Percentiles rank a stretch among this genome's conserved stretches.
phyloP scores from a whole-genome alignment of 257 asterid species.

The Buddleja alternifolia region DNA sequence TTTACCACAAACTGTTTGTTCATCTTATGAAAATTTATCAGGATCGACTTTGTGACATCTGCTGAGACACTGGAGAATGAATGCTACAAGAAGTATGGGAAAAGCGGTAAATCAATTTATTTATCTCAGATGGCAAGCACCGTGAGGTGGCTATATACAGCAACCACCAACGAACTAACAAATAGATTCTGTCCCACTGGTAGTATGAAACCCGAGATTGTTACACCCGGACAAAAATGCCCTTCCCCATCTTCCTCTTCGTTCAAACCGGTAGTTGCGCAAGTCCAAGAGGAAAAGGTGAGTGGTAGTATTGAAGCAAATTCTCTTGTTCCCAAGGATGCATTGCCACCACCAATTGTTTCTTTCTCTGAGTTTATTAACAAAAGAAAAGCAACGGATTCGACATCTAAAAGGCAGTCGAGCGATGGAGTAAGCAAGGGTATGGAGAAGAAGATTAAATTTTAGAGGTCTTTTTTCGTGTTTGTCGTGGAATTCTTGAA shows the following conservation, averaged over 20 bases:
- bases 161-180: conserved; percentile 53
- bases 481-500: too few relatives aligned
- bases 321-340: conserved; percentile 35
- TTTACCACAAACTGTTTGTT: background rate
- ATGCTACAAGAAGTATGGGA: conserved; percentile 71
- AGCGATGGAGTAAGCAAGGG: conserved; percentile 40
- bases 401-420: conserved; percentile 48
- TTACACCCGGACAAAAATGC: conserved; percentile 32
- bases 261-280: conserved; percentile 21
- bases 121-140: conserved; percentile 81
- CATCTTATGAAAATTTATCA: conserved; percentile 32
- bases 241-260: conserved; percentile 42
- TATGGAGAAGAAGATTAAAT: conserved; percentile 58
- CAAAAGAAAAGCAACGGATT: conserved; percentile 50
- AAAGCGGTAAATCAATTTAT: conserved; percentile 77
- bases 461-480: conserved; percentile 23
- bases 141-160: conserved; percentile 81
- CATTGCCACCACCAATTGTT: conserved; percentile 56
- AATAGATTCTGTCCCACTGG: conserved; percentile 41
- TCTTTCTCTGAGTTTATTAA: conserved; percentile 82
- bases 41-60: conserved; percentile 54
- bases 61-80: conserved; percentile 67
- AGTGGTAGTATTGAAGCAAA: conserved; percentile 26
- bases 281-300: conserved; percentile 32
- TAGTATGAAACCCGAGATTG: conserved; percentile 30